These are phyloP conservation scores for Globisporangium megalacanthum DNA, from an alignment of 352 stramenopile species.

Conservation along the genomic window DNA sequence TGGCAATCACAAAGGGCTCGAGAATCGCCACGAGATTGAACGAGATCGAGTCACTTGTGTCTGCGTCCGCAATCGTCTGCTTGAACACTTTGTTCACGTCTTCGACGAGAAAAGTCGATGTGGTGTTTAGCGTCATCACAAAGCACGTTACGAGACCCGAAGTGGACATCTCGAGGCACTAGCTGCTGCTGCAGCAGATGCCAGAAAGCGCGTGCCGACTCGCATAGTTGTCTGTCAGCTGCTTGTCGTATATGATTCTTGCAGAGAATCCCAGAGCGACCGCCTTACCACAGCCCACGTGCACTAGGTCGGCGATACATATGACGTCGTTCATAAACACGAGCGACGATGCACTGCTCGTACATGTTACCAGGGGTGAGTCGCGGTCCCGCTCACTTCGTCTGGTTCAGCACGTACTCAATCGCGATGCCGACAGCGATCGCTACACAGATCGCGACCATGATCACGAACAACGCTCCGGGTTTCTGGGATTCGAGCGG, in stretches of 20 bases:
- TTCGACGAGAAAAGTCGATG: conserved; percentile 45
- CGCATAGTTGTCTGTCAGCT: conserved; percentile 15
- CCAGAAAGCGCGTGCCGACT: conserved; percentile 50
- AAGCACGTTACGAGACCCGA: conserved; percentile 60
- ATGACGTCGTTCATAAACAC: conserved; percentile 78
- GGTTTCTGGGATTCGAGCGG: neutral
- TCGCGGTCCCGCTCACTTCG: conserved; percentile 33
- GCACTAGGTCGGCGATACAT: conserved; percentile 55
- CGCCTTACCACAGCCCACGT: conserved; percentile 37
- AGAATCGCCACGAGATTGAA: conserved; percentile 62
- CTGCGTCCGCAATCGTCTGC: conserved; percentile 29
- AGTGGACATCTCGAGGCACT: conserved; percentile 47
- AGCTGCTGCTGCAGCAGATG: conserved; percentile 68
- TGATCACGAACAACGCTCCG: conserved; percentile 33
- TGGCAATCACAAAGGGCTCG: conserved; percentile 54
- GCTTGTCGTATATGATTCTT: conserved; percentile 34
- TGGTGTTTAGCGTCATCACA: conserved; percentile 23
- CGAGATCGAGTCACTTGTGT: conserved; percentile 39
- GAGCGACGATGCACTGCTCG: conserved; percentile 66
- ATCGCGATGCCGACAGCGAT: conserved; percentile 20
- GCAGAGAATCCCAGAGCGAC: conserved; percentile 39
- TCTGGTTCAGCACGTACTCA: conserved; percentile 49
- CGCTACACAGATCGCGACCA: conserved; percentile 41
- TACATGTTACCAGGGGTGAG: conserved; percentile 69
- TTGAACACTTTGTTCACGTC: conserved; percentile 56